Base-by-base conservation (phyloP, 768 basidiomycete species). In the Russula olivacea region DNA sequence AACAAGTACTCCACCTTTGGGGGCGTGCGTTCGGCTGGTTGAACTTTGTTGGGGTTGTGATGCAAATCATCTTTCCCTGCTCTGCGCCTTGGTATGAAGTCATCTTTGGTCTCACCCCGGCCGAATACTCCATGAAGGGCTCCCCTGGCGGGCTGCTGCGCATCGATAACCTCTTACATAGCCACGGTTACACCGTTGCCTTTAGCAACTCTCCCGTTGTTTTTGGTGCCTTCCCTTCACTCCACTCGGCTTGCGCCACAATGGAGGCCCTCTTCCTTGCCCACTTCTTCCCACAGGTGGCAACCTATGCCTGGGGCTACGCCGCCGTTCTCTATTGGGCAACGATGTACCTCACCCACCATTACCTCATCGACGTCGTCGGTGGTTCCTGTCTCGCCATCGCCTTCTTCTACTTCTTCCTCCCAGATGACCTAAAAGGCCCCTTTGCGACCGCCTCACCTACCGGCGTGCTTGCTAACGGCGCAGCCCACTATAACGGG, bases 41-140 rank as follows among this genome's bases (percentile, higher is more conserved):
- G 84, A 98, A 93, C 76, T 78, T 95, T 59, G 75, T 81, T 12
- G 96, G 94, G 1, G 97, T 98, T 38, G 74, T 94, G 69, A 81
- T 86, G 61, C 96, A 98, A 72, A 86, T 97, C 71, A 70, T 91
- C 40, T 81, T 98, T 61, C 97, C 96, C 0, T 97, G 94, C 70
- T 86, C 96, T 1, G 88, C 97, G 1, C 97, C 97, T 6, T 89
- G 97, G 97, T 99, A 98, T 75, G 96, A 98, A 71, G 82, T 98
- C 69, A 92, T 97, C 68, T 88, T 98, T 72, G 97, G 97, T 1
- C 85, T 98, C 41, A 96, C 92, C 0, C 97, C 97, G 0, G 97
- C 97, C 36, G 84, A 93, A 69, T 98, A 98, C 77, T 77, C 77
- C 53, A 94, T 96, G 82, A 85, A 84, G 51, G 97, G 97, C 23